Evolutionary conservation across 306 rosid genomes (phyloP).

Genomic region (Elaeagnus macrophylla): DNA sequence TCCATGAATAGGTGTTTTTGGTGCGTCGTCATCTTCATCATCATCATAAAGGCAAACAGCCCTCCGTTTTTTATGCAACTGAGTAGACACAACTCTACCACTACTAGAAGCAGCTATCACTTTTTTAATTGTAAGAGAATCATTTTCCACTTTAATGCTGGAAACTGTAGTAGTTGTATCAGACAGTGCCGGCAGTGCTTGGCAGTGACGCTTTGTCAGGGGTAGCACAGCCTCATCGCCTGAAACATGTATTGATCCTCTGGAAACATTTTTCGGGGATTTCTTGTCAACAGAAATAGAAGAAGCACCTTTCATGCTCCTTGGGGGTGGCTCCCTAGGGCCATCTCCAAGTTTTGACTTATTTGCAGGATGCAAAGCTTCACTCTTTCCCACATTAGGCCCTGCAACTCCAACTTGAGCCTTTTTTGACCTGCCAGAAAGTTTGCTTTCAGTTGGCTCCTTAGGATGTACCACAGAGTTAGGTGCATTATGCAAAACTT

Average conservation of each 20-base stretch:
- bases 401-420: slow-evolving; percentile 35
- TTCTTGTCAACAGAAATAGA: slow-evolving; percentile 38
- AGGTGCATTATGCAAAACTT: slow-evolving; percentile 26
- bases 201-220: slow-evolving; percentile 40
- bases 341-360: slow-evolving; percentile 39
- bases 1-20: slow-evolving; percentile 90
- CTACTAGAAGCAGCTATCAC: slow-evolving; percentile 28
- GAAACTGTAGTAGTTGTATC: slow-evolving; percentile 35
- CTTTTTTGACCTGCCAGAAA: slow-evolving; percentile 36
- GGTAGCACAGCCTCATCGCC: slow-evolving; percentile 44
- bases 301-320: slow-evolving; percentile 32
- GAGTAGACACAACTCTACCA: slow-evolving; percentile 23
- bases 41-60: slow-evolving; percentile 78
- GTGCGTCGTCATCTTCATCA: slow-evolving; percentile 49
- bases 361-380: slow-evolving; percentile 42
- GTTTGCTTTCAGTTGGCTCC: slow-evolving; percentile 32
- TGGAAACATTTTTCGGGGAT: slow-evolving; percentile 30
- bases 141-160: slow-evolving; percentile 40
- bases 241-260: slow-evolving; percentile 25
- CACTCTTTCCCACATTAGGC: slow-evolving; percentile 38
- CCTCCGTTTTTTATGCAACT: slow-evolving; percentile 50
- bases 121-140: slow-evolving; percentile 25
- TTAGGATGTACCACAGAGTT: slow-evolving; percentile 23
- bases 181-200: slow-evolving; percentile 39
- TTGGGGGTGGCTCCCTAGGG: slow-evolving; percentile 26